Percentiles rank a stretch among this genome's conserved stretches.
These are phyloP conservation scores for Pleoardoris graminearum DNA, from an alignment of 2,329 filamentous ascomycete genomes.

Conservation along the genomic window DNA sequence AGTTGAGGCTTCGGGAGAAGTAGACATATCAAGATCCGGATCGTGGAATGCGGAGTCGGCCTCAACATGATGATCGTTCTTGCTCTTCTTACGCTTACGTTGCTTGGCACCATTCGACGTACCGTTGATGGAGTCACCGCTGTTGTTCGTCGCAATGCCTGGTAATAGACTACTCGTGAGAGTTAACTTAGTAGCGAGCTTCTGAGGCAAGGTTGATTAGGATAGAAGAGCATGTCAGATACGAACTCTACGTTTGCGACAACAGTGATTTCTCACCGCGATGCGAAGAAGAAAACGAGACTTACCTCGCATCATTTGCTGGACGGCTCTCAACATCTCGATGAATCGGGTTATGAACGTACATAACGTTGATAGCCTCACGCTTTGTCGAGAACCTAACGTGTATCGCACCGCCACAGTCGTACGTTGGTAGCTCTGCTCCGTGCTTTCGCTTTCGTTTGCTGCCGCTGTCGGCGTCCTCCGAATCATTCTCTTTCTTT, in stretches of 20 bases:
- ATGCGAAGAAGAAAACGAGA: not conserved
- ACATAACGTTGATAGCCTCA: constrained; percentile 41
- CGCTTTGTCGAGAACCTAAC: constrained; percentile 42
- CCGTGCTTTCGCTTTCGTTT: constrained; percentile 7
- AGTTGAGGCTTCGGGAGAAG: constrained; percentile 22
- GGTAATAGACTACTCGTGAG: constrained; percentile 10
- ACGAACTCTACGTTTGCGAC: too few species aligned
- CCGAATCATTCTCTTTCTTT: constrained; percentile 25
- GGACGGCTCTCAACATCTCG: constrained; percentile 23
- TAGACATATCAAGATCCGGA: constrained; percentile 26
- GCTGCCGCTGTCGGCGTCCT: constrained; percentile 8
- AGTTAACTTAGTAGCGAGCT: not conserved
- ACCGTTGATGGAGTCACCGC: constrained; percentile 3
- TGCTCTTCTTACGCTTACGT: constrained; percentile 25
- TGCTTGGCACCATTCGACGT: constrained; percentile 14
- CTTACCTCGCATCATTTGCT: constrained; percentile 23
- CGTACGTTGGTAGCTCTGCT: constrained; percentile 26
- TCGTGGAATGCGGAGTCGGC: constrained; percentile 13
- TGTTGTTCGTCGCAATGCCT: constrained; percentile 7
- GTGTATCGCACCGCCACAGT: constrained; percentile 40
- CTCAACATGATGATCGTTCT: constrained; percentile 22
- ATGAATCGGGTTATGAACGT: constrained; percentile 43
- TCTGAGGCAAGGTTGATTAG: not conserved
- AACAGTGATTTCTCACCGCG: not conserved
- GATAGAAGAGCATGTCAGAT: too few species aligned